Evolutionary conservation across 768 basidiomycete genomes (phyloP).

Genomic region (Lentinus tigrinus): DNA sequence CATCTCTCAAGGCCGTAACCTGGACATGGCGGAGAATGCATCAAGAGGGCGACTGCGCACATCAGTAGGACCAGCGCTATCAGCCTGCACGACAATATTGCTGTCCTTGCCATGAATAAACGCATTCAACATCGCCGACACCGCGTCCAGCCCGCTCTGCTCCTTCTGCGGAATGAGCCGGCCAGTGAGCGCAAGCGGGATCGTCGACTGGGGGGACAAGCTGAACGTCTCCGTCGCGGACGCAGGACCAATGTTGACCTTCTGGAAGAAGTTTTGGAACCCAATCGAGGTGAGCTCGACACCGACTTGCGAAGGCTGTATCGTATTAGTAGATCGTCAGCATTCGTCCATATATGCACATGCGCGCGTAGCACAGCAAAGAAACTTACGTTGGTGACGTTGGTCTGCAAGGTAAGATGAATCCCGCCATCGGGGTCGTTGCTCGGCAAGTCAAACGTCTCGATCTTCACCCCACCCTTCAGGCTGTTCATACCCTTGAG

Average conservation of each 20-base stretch:
- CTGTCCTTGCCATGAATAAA: slow-evolving; percentile 70
- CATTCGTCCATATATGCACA: slow-evolving; percentile 4
- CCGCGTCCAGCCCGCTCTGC: slow-evolving; percentile 49
- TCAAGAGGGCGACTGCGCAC: slow-evolving; percentile 33
- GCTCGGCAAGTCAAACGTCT: slow-evolving; percentile 66
- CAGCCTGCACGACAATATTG: slow-evolving; percentile 55
- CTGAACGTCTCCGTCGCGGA: slow-evolving; percentile 47
- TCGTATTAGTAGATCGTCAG: neutral
- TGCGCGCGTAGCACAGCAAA: neutral
- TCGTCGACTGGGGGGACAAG: slow-evolving; percentile 52
- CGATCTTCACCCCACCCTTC: slow-evolving; percentile 58
- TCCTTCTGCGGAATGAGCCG: slow-evolving; percentile 63
- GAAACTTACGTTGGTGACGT: slow-evolving; percentile 53
- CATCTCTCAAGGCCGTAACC: slow-evolving; percentile 38
- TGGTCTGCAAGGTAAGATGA: slow-evolving; percentile 61
- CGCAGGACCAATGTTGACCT: slow-evolving; percentile 59
- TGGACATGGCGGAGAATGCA: slow-evolving; percentile 27
- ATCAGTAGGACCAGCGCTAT: slow-evolving; percentile 54
- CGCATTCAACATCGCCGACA: slow-evolving; percentile 68
- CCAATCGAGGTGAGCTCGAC: slow-evolving; percentile 59
- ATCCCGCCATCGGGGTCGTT: slow-evolving; percentile 75
- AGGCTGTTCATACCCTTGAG: slow-evolving; percentile 73
- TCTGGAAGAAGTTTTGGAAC: slow-evolving; percentile 57
- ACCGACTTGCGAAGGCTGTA: slow-evolving; percentile 73
- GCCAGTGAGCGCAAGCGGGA: slow-evolving; percentile 54